Percentiles rank a stretch among this genome's conserved stretches.
These are phyloP conservation scores for Sporothrix inflata DNA, from an alignment of 2,329 filamentous ascomycete genomes.

Conservation along the genomic window DNA sequence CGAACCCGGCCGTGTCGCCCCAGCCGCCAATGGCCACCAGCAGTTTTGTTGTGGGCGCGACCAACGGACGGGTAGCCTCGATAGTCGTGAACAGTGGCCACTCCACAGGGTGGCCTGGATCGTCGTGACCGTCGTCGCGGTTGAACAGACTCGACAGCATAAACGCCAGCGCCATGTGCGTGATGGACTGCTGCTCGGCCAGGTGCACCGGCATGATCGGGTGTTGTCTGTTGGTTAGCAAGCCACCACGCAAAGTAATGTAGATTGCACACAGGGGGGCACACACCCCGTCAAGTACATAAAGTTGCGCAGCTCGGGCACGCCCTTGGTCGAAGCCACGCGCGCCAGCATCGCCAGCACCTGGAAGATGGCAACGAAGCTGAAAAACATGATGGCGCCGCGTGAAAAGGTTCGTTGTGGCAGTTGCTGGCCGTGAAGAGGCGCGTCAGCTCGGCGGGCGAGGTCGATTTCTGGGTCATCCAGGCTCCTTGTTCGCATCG, in stretches of 20 bases:
- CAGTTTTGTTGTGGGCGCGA: slow-evolving; percentile 60
- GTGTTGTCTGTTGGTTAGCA: slow-evolving; percentile 49
- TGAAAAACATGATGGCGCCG: slow-evolving; percentile 14
- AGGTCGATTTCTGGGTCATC: neutral
- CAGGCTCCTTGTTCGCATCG: neutral
- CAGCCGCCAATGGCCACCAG: slow-evolving; percentile 76
- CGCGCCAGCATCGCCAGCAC: slow-evolving; percentile 11
- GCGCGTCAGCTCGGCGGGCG: no score
- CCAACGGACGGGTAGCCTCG: slow-evolving; percentile 50
- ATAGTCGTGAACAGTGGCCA: slow-evolving; percentile 61
- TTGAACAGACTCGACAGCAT: slow-evolving; percentile 59
- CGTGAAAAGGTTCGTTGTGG: neutral
- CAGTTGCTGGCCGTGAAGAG: no score
- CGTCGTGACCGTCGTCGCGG: slow-evolving; percentile 42
- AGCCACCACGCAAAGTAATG: neutral
- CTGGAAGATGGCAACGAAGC: slow-evolving; percentile 17
- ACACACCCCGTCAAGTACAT: slow-evolving; percentile 57
- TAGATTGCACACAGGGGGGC: no score
- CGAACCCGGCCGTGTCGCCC: slow-evolving; percentile 70
- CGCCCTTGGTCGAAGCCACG: neutral
- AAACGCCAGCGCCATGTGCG: slow-evolving; percentile 63
- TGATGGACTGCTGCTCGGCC: slow-evolving; percentile 49
- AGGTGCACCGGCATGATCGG: slow-evolving; percentile 44
- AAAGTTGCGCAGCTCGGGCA: slow-evolving; percentile 39
- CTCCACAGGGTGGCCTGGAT: slow-evolving; percentile 38